A percentile compares a stretch with the other conserved stretches of the same genome.
Conservation (phyloP, 2,329 filamentous ascomycete genomes). For the Cordyceps militaris region DNA sequence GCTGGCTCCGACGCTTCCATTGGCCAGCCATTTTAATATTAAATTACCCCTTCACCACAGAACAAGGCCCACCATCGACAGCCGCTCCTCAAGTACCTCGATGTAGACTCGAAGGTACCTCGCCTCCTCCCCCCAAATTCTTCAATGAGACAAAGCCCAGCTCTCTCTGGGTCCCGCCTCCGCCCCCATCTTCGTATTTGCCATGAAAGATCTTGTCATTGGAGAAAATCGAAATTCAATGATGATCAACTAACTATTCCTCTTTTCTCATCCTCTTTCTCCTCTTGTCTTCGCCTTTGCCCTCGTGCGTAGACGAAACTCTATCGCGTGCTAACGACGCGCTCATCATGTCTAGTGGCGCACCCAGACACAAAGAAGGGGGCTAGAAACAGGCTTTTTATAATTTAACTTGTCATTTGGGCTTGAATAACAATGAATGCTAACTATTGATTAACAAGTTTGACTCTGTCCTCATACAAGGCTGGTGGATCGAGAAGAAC, state of each 20-base stretch:
- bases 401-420: background rate
- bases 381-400: background rate
- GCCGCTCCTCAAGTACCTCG: conserved; percentile 3
- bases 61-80: background rate
- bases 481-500: no score
- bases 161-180: background rate
- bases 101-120: conserved; percentile 1
- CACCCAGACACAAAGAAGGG: background rate
- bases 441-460: no score
- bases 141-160: background rate
- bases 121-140: background rate
- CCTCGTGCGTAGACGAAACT: no score
- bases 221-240: no score
- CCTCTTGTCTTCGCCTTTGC: no score
- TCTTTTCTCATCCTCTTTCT: background rate
- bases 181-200: no score
- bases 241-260: no score
- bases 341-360: background rate
- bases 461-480: no score
- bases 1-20: background rate
- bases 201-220: background rate
- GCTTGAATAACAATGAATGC: no score
- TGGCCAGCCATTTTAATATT: background rate
- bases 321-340: background rate
- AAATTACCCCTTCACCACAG: background rate